These are phyloP conservation scores for Teunomyces panamensis DNA, from an alignment of 805 yeast genomes.

Conservation along the genomic window DNA sequence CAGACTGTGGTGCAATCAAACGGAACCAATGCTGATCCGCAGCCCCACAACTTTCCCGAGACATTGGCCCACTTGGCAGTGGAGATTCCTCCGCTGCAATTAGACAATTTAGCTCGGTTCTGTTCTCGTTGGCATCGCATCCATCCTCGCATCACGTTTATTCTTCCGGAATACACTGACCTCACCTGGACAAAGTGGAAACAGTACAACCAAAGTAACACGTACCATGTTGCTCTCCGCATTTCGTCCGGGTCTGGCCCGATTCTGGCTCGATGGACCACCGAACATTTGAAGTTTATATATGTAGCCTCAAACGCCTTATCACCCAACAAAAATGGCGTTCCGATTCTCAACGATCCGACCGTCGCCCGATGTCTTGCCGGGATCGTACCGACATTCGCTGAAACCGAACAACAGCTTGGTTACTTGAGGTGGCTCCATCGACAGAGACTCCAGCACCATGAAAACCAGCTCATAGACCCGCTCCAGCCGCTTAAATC, in stretches of 20 bases:
- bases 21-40: too few species aligned
- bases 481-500: slow-evolving; percentile 75
- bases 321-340: background rate
- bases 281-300: background rate
- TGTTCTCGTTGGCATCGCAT: background rate
- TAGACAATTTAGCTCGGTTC: background rate
- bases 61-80: background rate
- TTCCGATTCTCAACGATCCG: background rate
- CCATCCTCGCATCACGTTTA: background rate
- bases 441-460: background rate
- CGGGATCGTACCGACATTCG: background rate
- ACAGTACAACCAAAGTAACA: background rate
- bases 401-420: background rate
- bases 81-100: background rate
- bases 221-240: background rate
- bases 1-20: background rate
- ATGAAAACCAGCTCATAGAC: slow-evolving; percentile 17
- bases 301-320: slow-evolving; percentile 1
- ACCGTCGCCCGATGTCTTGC: background rate
- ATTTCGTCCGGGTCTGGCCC: background rate
- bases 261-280: background rate
- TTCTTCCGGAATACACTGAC: background rate
- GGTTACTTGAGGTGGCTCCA: background rate
- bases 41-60: background rate
- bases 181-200: background rate